Conservation (phyloP, 1,139 yeast species). For the Geotrichum candidum region DNA sequence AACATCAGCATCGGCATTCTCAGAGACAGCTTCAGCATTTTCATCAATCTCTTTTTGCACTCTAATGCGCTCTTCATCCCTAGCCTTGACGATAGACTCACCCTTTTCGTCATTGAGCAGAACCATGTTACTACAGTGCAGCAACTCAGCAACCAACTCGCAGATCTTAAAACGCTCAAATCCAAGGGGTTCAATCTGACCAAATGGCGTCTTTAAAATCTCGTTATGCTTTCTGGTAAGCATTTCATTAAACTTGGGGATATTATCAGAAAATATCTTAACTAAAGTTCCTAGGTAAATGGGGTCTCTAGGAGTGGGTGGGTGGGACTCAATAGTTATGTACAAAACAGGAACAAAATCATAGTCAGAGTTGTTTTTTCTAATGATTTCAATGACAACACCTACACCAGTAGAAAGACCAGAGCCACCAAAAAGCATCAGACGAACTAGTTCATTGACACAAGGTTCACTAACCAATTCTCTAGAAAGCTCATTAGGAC, state of each 20-base stretch:
- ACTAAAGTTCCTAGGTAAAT: constrained; percentile 86
- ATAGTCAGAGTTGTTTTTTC: constrained; percentile 93
- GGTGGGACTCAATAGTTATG: constrained; percentile 84
- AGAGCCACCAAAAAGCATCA: constrained; percentile 88
- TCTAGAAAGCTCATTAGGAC: constrained; percentile 91
- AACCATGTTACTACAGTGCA: constrained; percentile 97
- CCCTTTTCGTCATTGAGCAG: constrained; percentile 81
- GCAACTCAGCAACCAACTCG: constrained; percentile 86
- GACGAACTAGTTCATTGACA: constrained; percentile 57
- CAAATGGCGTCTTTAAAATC: constrained; percentile 62
- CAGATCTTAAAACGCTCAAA: constrained; percentile 93
- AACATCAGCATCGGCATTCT: constrained; percentile 11
- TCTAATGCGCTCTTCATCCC: constrained; percentile 62
- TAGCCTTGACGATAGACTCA: constrained; percentile 64
- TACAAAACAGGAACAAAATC: constrained; percentile 84
- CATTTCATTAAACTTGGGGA: constrained; percentile 62
- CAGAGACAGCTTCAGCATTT: constrained; percentile 23
- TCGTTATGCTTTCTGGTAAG: constrained; percentile 37
- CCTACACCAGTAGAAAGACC: constrained; percentile 95
- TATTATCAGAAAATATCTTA: constrained; percentile 67
- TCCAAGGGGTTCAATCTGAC: constrained; percentile 79
- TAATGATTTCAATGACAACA: constrained; percentile 85
- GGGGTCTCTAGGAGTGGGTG: constrained; percentile 93
- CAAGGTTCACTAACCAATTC: constrained; percentile 76
- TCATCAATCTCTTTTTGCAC: constrained; percentile 34